Evolutionary conservation across 257 asterid species (phyloP).

Genomic region (Lycium barbarum): DNA sequence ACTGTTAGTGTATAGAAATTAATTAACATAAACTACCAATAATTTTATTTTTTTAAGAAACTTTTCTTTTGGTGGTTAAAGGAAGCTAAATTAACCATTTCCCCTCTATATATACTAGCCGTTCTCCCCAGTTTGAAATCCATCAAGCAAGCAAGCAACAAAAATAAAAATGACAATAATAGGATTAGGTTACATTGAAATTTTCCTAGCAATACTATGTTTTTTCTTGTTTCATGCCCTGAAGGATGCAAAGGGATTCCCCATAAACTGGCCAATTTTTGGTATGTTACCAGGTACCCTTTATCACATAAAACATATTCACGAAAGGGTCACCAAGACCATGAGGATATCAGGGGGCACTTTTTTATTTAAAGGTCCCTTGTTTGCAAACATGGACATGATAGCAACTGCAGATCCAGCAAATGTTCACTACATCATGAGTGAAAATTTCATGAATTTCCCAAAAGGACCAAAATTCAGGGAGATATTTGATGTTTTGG

Average conservation of each 20-base stretch:
- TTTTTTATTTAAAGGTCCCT: constrained; percentile 50
- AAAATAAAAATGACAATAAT: constrained; percentile 37
- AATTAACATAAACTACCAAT: no score
- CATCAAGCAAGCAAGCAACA: not conserved
- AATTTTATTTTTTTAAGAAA: not conserved
- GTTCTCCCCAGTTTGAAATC: not conserved
- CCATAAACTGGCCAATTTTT: constrained; percentile 56
- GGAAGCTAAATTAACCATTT: no score
- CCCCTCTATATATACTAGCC: not conserved
- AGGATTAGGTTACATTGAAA: constrained; percentile 39
- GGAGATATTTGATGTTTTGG: constrained; percentile 56
- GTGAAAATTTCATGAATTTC: constrained; percentile 56
- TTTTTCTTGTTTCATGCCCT: constrained; percentile 37
- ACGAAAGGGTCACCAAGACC: constrained; percentile 41
- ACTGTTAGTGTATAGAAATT: not conserved
- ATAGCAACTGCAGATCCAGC: constrained; percentile 56
- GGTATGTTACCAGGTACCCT: constrained; percentile 58
- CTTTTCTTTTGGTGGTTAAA: not conserved
- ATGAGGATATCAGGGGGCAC: constrained; percentile 43
- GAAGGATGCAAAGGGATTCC: constrained; percentile 37
- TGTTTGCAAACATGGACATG: constrained; percentile 56
- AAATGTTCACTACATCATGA: constrained; percentile 63
- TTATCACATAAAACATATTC: constrained; percentile 44
- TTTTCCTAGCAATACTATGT: constrained; percentile 42
- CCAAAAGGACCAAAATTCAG: constrained; percentile 58